phyloP scores from a whole-genome alignment of 768 basidiomycete species.

The Strobilomyces echinocephalus region DNA sequence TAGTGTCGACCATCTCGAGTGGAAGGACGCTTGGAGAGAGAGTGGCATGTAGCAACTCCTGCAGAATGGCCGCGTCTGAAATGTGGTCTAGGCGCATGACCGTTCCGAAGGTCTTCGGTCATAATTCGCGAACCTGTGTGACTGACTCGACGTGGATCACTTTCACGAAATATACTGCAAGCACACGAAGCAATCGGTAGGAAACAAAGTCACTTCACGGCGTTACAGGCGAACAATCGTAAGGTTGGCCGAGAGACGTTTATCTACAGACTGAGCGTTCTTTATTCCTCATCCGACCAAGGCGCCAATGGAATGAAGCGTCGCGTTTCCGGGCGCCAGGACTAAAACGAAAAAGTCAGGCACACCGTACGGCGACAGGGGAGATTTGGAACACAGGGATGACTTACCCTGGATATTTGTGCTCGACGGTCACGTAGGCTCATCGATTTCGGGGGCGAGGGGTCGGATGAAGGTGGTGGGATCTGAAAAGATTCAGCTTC shows the following conservation, averaged over 20 bases:
- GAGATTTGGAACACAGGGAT: background rate
- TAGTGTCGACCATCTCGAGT: too few relatives aligned
- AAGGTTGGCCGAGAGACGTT: conserved; percentile 11
- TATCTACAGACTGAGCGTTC: conserved; percentile 11
- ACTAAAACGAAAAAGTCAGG: conserved; percentile 12
- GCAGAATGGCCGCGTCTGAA: too few relatives aligned
- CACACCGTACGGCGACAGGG: background rate
- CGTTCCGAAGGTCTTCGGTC: too few relatives aligned
- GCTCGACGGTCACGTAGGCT: conserved; percentile 31
- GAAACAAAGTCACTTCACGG: background rate
- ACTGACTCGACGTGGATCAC: too few relatives aligned
- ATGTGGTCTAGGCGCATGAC: too few relatives aligned
- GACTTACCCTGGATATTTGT: conserved; percentile 26
- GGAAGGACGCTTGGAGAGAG: too few relatives aligned
- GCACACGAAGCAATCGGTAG: background rate
- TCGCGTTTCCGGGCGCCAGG: conserved; percentile 24
- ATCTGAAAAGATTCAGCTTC: background rate
- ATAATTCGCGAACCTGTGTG: too few relatives aligned
- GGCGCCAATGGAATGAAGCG: conserved; percentile 28
- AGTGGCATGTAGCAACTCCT: too few relatives aligned
- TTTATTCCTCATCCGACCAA: conserved; percentile 31
- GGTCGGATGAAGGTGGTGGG: background rate
- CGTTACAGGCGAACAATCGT: background rate
- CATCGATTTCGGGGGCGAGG: conserved; percentile 24
- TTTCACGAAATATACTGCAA: background rate